phyloP scores from a whole-genome alignment of 2,329 filamentous ascomycete genomes.

The Neonectria neomacrospora region DNA sequence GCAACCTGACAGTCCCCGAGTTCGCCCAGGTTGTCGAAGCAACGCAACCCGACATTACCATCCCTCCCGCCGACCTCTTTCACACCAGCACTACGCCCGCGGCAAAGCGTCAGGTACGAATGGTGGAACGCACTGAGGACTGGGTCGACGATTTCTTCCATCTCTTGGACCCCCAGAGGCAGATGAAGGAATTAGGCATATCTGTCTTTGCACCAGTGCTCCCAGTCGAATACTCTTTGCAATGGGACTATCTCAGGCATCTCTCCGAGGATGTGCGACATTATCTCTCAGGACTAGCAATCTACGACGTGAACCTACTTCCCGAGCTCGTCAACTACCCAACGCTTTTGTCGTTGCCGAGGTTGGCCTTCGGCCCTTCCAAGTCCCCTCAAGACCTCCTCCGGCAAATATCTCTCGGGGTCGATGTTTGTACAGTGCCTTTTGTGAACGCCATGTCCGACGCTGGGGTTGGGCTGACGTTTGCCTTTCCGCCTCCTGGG shows the following conservation, averaged over 20 bases:
- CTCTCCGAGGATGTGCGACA: slow-evolving; percentile 72
- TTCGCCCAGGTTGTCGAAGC: slow-evolving; percentile 73
- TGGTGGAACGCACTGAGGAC: slow-evolving; percentile 85
- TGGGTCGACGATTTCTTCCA: slow-evolving; percentile 79
- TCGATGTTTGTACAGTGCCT: slow-evolving; percentile 82
- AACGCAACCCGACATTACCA: slow-evolving; percentile 82
- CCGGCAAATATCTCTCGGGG: slow-evolving; percentile 77
- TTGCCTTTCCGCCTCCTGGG: slow-evolving; percentile 71
- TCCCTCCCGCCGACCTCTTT: slow-evolving; percentile 80
- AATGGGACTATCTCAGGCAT: slow-evolving; percentile 82
- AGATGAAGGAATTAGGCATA: slow-evolving; percentile 45
- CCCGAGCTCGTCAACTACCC: slow-evolving; percentile 69
- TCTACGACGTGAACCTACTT: slow-evolving; percentile 80
- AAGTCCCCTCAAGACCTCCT: slow-evolving; percentile 81
- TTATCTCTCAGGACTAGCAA: slow-evolving; percentile 73
- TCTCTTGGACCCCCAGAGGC: slow-evolving; percentile 43
- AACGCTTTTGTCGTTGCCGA: slow-evolving; percentile 71
- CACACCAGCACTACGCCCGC: slow-evolving; percentile 63
- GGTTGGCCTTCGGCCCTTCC: slow-evolving; percentile 78
- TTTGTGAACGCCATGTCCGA: slow-evolving; percentile 82
- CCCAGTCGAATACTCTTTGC: slow-evolving; percentile 77
- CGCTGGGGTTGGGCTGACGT: slow-evolving; percentile 84
- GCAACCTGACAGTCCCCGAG: slow-evolving; percentile 72
- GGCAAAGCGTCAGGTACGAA: slow-evolving; percentile 80
- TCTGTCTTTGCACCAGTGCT: slow-evolving; percentile 75